Evolutionary conservation across 2,329 filamentous ascomycete genomes (phyloP).

Genomic region (Geosmithia flava): DNA sequence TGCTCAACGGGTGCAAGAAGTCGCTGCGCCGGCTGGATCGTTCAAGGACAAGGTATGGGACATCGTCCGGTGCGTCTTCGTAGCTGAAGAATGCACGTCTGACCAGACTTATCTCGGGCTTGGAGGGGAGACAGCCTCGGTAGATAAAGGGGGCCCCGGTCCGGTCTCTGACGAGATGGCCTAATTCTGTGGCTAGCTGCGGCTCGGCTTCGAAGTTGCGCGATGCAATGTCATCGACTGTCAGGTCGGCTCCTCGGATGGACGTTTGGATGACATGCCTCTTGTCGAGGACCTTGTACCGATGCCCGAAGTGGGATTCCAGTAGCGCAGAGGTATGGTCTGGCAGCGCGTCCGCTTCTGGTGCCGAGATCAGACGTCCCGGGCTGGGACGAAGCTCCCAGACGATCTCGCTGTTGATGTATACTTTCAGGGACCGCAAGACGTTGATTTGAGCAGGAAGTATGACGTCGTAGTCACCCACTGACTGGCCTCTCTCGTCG

Average conservation of each 20-base stretch:
- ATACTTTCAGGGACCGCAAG: conserved; percentile 23
- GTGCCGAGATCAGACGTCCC: conserved; percentile 7
- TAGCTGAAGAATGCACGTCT: conserved; percentile 21
- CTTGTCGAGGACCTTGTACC: conserved; percentile 24
- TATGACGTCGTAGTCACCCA: conserved; percentile 26
- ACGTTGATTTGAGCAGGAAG: conserved; percentile 29
- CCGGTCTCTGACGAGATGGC: conserved; percentile 27
- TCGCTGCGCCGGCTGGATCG: conserved; percentile 44
- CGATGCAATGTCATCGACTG: conserved; percentile 17
- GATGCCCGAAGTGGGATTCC: conserved; percentile 32
- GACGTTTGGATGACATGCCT: conserved; percentile 31
- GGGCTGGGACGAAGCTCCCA: conserved; percentile 18
- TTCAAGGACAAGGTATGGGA: conserved; percentile 33
- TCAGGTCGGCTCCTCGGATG: conserved; percentile 11
- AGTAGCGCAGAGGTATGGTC: conserved; percentile 36
- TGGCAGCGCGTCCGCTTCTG: conserved; percentile 5
- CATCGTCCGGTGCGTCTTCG: conserved; percentile 25
- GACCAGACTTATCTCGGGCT: conserved; percentile 28
- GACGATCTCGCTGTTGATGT: conserved; percentile 20
- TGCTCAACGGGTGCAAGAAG: conserved; percentile 35
- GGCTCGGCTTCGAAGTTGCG: conserved; percentile 11
- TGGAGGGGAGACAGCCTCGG: conserved; percentile 24
- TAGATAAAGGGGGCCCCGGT: conserved; percentile 25
- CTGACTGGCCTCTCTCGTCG: conserved; percentile 14
- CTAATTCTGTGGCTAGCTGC: conserved; percentile 7